Base-by-base conservation (phyloP, 495 filamentous ascomycete species). In the Chlorociboria aeruginascens region DNA sequence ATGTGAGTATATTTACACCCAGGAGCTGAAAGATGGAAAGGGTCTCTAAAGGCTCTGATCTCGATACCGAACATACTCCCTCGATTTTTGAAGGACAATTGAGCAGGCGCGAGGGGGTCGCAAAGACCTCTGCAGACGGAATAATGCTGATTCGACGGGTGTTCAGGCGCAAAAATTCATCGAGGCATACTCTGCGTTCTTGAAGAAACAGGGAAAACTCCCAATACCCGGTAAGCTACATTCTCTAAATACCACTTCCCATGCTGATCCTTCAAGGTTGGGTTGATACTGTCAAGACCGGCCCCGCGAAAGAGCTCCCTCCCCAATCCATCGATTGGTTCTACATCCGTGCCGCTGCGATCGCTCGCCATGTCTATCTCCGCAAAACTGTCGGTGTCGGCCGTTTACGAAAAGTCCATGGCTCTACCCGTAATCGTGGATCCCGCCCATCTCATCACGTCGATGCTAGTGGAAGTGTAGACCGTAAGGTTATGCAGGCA, bases 231-330 rank as follows among this genome's bases (percentile, higher is more conserved):
- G 89, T 89, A 68, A 57, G 68, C 39, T 53, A 43, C 35, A 9
- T 12, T 14, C n/a, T 33, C 28, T 34, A 11, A 25, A 31, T 28
- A 32, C 28, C 28, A 33, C 28, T 34, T 2, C 28, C 7, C 45
- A 17, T 50, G 37, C 43, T 51, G 44, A 48, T 30, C 28, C 7
- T 59, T 62, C 54, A 59, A 89, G 86, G 85, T 71, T 97, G 90
- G 90, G 88, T 94, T 69, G 90, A 97, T 65, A 95, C 90, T 64
- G 90, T 97, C 76, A 97, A 97, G 82, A 95, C 90, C 58, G 89
- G 86, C 50, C 76, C 81, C 66, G 82, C 83, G 67, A 95, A 95
- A 72, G 90, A 97, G 76, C 85, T 97, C 56, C 90, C 90, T 60
- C 90, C 90, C 62, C 90, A 95, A 80, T 85, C 84, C 64, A 83